Percentiles rank a stretch among this genome's conserved stretches.
Evolutionary conservation across 2,329 filamentous ascomycete genomes (phyloP).

Genomic region (Aspergillus candidus): DNA sequence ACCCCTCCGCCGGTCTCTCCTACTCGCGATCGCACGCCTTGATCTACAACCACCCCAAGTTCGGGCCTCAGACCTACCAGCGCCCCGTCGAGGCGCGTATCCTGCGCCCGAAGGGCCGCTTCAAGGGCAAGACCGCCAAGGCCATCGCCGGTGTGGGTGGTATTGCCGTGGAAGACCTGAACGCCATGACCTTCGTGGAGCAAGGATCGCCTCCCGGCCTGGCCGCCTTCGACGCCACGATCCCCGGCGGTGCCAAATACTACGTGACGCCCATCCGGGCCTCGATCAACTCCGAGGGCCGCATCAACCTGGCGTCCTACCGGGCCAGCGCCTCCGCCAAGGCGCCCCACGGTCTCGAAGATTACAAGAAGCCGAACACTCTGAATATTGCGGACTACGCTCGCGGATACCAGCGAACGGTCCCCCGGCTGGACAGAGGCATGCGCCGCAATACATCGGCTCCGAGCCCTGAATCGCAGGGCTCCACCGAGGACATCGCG

Average conservation of each 20-base stretch:
- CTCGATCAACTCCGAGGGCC: constrained; percentile 40
- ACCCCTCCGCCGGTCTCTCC: constrained; percentile 59
- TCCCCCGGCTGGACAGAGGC: constrained; percentile 28
- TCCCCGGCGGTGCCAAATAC: constrained; percentile 48
- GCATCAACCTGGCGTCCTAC: constrained; percentile 35
- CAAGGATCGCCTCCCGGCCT: constrained; percentile 37
- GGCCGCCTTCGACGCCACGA: constrained; percentile 38
- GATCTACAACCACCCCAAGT: constrained; percentile 54
- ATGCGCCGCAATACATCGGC: not conserved
- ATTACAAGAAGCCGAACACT: constrained; percentile 25
- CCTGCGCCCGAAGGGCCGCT: constrained; percentile 42
- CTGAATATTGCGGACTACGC: constrained; percentile 24
- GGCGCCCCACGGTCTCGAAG: constrained; percentile 32
- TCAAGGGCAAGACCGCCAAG: constrained; percentile 26
- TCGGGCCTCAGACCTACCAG: constrained; percentile 51
- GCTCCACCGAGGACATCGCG: constrained; percentile 25
- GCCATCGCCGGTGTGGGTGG: constrained; percentile 38
- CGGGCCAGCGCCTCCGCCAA: constrained; percentile 29
- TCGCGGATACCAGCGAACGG: constrained; percentile 18
- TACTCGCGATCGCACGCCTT: constrained; percentile 53
- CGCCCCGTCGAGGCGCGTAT: constrained; percentile 54
- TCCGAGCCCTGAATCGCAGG: constrained; percentile 8
- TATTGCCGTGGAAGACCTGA: constrained; percentile 36
- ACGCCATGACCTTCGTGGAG: constrained; percentile 28
- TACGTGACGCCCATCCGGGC: constrained; percentile 46